Conservation (phyloP, 225 moss, liverwort and hornwort genomes). For the Polytrichum formosum region DNA sequence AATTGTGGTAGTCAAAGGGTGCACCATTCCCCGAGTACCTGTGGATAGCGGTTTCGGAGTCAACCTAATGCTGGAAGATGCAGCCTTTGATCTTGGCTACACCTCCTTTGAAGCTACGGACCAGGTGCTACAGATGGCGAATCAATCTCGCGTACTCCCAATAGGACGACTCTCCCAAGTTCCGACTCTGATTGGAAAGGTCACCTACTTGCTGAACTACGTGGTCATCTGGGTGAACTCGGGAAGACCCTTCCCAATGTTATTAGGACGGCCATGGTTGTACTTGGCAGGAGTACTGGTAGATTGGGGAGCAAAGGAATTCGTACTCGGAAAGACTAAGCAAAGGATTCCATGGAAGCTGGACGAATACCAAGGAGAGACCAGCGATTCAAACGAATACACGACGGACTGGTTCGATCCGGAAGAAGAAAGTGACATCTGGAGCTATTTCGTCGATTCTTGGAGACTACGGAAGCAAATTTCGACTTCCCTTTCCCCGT, state of each 20-base stretch:
- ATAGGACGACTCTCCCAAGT: too few species aligned
- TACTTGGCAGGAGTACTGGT: too few species aligned
- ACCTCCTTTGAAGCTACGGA: slow-evolving; percentile 10
- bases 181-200: background rate
- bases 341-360: background rate
- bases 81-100: slow-evolving; percentile 12
- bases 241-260: background rate
- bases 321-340: background rate
- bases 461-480: background rate
- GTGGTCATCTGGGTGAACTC: background rate
- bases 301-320: slow-evolving; percentile 1
- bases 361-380: background rate
- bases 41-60: slow-evolving; percentile 3
- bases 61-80: slow-evolving; percentile 11
- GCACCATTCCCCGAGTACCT: background rate
- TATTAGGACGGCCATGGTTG: slow-evolving; percentile 6
- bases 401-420: slow-evolving; percentile 8
- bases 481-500: background rate
- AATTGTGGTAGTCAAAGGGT: background rate
- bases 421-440: too few species aligned
- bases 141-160: slow-evolving; percentile 13
- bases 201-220: background rate
- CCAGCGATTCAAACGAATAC: slow-evolving; percentile 2
- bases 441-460: too few species aligned
- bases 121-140: slow-evolving; percentile 12